A percentile compares a stretch with the other conserved stretches of the same genome.
These are phyloP conservation scores for Bipolaris sorokiniana DNA, from an alignment of 2,329 filamentous ascomycete species.

Conservation along the genomic window DNA sequence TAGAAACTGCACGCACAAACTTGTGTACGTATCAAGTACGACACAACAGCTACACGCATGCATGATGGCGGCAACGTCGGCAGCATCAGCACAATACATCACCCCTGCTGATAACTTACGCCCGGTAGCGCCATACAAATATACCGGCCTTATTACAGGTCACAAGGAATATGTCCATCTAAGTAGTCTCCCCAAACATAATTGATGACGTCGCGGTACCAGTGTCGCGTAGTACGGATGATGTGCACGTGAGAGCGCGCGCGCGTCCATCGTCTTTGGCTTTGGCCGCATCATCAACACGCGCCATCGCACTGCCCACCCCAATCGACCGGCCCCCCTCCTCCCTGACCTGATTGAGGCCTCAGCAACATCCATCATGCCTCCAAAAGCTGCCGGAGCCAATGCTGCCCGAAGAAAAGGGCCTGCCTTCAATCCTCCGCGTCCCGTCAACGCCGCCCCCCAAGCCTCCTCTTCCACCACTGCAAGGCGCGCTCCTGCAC, in stretches of 20 bases:
- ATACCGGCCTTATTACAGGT: too few species aligned
- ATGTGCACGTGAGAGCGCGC: slow-evolving; percentile 20
- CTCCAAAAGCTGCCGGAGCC: slow-evolving; percentile 31
- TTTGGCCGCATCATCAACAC: slow-evolving; percentile 4
- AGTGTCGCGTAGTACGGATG: not conserved
- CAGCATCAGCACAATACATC: too few species aligned
- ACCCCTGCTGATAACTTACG: too few species aligned
- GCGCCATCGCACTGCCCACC: not conserved
- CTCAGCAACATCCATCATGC: slow-evolving; percentile 22
- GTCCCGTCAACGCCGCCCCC: slow-evolving; percentile 38
- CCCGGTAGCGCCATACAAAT: too few species aligned
- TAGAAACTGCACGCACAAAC: too few species aligned
- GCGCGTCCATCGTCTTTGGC: slow-evolving; percentile 3
- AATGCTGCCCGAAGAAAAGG: slow-evolving; percentile 38
- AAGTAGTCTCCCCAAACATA: not conserved
- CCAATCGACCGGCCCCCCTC: slow-evolving; percentile 1
- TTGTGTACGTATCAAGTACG: too few species aligned
- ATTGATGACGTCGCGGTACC: not conserved
- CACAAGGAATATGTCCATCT: not conserved
- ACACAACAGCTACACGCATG: not conserved
- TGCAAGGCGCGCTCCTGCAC: slow-evolving; percentile 29
- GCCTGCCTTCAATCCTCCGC: slow-evolving; percentile 47
- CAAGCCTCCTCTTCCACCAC: slow-evolving; percentile 27
- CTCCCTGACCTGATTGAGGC: not conserved
- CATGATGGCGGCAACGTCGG: not conserved